Percentiles rank a stretch among this genome's conserved stretches.
phyloP scores from a whole-genome alignment of 108 stramenopile species.

The Nitzschia inconspicua region DNA sequence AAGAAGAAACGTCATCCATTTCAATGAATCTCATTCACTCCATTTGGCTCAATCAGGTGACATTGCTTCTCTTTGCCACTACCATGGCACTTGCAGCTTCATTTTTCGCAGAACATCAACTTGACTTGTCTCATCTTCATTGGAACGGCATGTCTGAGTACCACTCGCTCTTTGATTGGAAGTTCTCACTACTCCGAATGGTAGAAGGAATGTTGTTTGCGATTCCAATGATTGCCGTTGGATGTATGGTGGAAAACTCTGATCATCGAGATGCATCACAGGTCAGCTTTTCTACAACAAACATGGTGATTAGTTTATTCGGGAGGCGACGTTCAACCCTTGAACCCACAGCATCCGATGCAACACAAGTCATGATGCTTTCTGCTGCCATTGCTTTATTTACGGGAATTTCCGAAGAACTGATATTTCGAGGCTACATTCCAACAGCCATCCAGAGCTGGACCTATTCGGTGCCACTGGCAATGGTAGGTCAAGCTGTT shows the following conservation, averaged over 20 bases:
- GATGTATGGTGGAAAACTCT: constrained; percentile 25
- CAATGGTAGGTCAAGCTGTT: constrained; percentile 38
- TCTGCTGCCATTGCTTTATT: constrained; percentile 19
- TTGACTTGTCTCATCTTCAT: constrained; percentile 13
- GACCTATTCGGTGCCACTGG: constrained; percentile 25
- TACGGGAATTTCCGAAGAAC: constrained; percentile 49
- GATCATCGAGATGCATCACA: constrained; percentile 26
- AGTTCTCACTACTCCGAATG: constrained; percentile 9
- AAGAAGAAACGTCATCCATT: background rate
- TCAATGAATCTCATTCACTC: constrained; percentile 21
- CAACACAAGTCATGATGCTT: constrained; percentile 14
- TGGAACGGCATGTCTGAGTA: constrained; percentile 9
- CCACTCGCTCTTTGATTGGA: constrained; percentile 29
- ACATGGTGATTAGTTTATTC: constrained; percentile 55
- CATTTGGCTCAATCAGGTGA: constrained; percentile 21
- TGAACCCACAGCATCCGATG: constrained; percentile 19
- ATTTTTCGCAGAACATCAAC: background rate
- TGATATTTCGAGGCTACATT: constrained; percentile 46
- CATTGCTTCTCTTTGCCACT: constrained; percentile 17
- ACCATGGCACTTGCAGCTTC: constrained; percentile 7
- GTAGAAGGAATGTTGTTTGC: constrained; percentile 36
- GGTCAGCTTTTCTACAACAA: constrained; percentile 44
- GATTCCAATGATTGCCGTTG: constrained; percentile 43
- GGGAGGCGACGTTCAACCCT: constrained; percentile 32
- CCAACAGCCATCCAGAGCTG: constrained; percentile 23